phyloP scores from a whole-genome alignment of 257 asterid species.

The Linaria vulgaris region DNA sequence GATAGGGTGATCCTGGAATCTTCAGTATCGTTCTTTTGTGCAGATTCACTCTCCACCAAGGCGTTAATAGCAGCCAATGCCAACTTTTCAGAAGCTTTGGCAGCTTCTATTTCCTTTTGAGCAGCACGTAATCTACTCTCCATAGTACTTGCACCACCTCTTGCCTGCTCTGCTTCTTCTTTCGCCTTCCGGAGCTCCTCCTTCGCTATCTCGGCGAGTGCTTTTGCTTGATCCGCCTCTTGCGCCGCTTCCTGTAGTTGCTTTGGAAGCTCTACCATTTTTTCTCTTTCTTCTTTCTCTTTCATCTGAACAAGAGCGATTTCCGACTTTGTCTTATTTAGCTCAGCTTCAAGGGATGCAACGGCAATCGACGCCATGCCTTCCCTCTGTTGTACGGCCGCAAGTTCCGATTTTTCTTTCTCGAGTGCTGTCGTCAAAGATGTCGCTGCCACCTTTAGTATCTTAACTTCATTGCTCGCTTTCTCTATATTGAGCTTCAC shows the following conservation, averaged over 20 bases:
- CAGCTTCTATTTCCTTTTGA: conserved; percentile 89
- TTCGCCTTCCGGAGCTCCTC: conserved; percentile 64
- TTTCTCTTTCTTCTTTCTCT: conserved; percentile 76
- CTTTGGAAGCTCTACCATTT: conserved; percentile 66
- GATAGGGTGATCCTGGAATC: conserved; percentile 67
- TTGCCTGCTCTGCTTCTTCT: conserved; percentile 79
- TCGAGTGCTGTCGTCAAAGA: conserved; percentile 68
- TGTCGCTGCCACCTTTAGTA: conserved; percentile 67
- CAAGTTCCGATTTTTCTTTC: conserved; percentile 59
- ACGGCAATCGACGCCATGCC: conserved; percentile 83
- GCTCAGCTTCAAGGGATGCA: conserved; percentile 80
- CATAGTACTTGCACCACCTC: conserved; percentile 57
- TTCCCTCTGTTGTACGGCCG: conserved; percentile 63
- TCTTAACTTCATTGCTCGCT: conserved; percentile 51
- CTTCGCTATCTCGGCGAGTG: conserved; percentile 46
- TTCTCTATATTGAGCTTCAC: conserved; percentile 69
- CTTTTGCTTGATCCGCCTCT: conserved; percentile 63
- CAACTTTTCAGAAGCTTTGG: conserved; percentile 80
- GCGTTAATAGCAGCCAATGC: conserved; percentile 86
- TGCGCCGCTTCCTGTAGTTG: conserved; percentile 68
- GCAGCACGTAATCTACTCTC: conserved; percentile 72
- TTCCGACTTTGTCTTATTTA: conserved; percentile 58
- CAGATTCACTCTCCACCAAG: conserved; percentile 70
- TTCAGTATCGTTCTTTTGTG: conserved; percentile 37
- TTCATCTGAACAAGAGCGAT: conserved; percentile 48